Base-by-base conservation (phyloP, 2,329 filamentous ascomycete genomes). In the Verticillium isaacii region DNA sequence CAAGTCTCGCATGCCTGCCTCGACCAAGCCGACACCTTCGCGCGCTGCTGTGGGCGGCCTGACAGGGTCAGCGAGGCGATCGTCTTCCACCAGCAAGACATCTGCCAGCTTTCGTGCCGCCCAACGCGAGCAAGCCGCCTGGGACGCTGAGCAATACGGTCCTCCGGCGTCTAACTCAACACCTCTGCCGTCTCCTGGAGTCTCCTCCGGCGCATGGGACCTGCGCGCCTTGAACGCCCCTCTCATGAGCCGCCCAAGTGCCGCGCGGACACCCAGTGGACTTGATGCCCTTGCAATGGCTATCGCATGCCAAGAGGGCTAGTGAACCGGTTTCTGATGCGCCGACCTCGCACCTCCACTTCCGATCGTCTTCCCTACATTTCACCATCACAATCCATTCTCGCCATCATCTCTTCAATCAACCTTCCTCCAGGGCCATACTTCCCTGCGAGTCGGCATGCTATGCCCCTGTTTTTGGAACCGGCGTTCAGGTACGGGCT, bases 201-300 rank as follows among this genome's bases (percentile, higher is more conserved):
- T 60, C 67, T 68, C 64, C 15, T 62, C 60, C 19, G 72, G 75
- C 62, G 69, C 77, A 50, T 83, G 80, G 81, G 80, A 83, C 62
- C 75, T 83, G 75, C 75, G 77, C 52, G 74, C 73, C 34, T 71
- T 82, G 36, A 79, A 80, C 60, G 67, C 78, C 1, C 76, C 80
- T 60, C 71, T 82, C 14, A 73, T 80, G 66, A 75, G 70, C 65
- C 78, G 80, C n/a, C 81, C 82, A 4, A 72, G 69, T 14, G 68
- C 74, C 7, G 69, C 70, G 2, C 74, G 78, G 62, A 78, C 78
- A n/a, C 76, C 76, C n/a, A 84, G 79, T 62, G 83, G 82, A 23
- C 77, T 86, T 5, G 83, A 85, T 64, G 79, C 82, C 8, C 73
- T 86, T 23, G 83, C 82, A 56, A 78, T 82, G 74, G 83, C 82